These are phyloP conservation scores for Pseudocercospora cruenta DNA, from an alignment of 2,329 filamentous ascomycete species.

Conservation along the genomic window DNA sequence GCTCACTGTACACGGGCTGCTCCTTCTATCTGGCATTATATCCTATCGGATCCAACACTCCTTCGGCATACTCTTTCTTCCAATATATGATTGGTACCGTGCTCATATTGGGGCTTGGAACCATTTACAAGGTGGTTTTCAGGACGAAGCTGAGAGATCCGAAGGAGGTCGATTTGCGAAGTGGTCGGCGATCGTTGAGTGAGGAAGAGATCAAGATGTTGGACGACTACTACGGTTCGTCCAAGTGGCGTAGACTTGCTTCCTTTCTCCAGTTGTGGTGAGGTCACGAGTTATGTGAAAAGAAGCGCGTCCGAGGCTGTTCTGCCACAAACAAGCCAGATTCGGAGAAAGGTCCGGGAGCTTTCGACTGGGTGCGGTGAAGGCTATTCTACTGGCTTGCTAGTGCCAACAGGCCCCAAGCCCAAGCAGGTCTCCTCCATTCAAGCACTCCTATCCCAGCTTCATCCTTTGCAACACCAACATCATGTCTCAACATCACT, in stretches of 20 bases:
- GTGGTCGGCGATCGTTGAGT: slow-evolving; percentile 15
- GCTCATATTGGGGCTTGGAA: slow-evolving; percentile 47
- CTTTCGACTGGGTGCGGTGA: too few relatives aligned
- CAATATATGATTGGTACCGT: slow-evolving; percentile 53
- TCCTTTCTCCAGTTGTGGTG: slow-evolving; percentile 19
- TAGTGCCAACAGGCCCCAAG: too few relatives aligned
- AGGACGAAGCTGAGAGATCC: slow-evolving; percentile 22
- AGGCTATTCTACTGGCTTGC: too few relatives aligned
- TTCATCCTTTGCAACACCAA: neutral
- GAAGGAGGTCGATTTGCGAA: slow-evolving; percentile 13
- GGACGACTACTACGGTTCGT: slow-evolving; percentile 16
- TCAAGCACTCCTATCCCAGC: neutral
- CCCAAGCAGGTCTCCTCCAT: neutral
- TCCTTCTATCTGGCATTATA: slow-evolving; percentile 22
- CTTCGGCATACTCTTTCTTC: slow-evolving; percentile 33
- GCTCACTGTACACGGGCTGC: slow-evolving; percentile 20
- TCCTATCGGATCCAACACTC: slow-evolving; percentile 38
- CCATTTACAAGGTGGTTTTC: slow-evolving; percentile 18
- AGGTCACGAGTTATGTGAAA: too few relatives aligned
- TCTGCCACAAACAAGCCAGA: neutral
- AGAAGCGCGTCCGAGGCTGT: too few relatives aligned
- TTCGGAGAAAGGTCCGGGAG: too few relatives aligned
- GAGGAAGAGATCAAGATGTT: slow-evolving; percentile 25
- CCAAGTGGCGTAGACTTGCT: slow-evolving; percentile 12
- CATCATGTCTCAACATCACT: neutral